phyloP scores from a whole-genome alignment of 148 eudicot genomes.

The Amaranthus cruentus region DNA sequence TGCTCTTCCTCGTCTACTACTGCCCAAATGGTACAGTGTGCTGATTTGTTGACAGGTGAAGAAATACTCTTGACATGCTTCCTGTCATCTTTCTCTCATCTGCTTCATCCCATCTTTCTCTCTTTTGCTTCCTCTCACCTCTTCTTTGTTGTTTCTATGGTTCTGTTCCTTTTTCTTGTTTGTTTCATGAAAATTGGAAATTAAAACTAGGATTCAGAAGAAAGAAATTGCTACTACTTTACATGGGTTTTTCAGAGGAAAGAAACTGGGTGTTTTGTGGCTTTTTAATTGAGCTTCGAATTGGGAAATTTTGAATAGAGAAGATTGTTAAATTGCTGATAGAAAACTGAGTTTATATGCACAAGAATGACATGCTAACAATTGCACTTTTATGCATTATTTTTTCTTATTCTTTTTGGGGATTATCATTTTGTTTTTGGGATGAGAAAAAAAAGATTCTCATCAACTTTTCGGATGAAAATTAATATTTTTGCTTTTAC shows the following conservation, averaged over 20 bases:
- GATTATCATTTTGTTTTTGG: background rate
- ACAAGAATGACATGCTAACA: no score
- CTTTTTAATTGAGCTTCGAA: background rate
- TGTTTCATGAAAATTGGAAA: conserved; percentile 11
- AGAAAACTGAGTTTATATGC: no score
- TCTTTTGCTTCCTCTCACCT: background rate
- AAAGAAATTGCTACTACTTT: conserved; percentile 8
- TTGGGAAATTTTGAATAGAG: no score
- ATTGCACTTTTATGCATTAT: no score
- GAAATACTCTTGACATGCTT: conserved; percentile 44
- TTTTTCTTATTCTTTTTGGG: background rate
- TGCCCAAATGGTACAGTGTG: no score
- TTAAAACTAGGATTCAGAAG: conserved; percentile 1
- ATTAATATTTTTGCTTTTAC: background rate
- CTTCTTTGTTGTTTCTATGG: background rate
- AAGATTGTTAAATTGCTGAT: no score
- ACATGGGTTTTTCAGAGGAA: background rate
- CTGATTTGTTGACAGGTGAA: conserved; percentile 29
- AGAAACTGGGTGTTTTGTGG: background rate
- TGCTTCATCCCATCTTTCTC: conserved; percentile 31
- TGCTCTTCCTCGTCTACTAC: no score
- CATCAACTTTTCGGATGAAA: background rate
- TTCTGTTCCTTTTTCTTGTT: background rate
- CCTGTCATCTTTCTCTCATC: conserved; percentile 38
- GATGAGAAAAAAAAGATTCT: no score